phyloP scores from a whole-genome alignment of 805 yeast species.

The Starmerella scarabaei region DNA sequence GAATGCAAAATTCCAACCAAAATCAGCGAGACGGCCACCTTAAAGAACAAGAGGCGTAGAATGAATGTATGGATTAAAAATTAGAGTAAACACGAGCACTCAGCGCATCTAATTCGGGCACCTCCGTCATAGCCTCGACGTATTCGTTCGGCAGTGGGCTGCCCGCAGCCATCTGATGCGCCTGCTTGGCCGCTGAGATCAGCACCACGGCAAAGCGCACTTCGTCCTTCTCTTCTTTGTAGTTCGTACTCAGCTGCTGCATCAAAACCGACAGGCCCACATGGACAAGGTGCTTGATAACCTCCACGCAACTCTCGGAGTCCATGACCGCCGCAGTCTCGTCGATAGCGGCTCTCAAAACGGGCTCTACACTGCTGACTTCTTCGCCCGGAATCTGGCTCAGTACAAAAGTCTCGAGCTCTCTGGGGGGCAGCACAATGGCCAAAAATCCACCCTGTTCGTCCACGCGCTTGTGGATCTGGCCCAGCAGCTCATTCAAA shows the following conservation, averaged over 20 bases:
- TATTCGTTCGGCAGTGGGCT: conserved; percentile 33
- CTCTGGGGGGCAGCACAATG: conserved; percentile 39
- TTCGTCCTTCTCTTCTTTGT: conserved; percentile 2
- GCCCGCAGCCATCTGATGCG: conserved; percentile 41
- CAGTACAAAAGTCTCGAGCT: conserved; percentile 41
- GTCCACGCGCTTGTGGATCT: conserved; percentile 29
- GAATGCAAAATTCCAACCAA: no score
- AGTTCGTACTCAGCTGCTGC: conserved; percentile 26
- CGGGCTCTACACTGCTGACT: conserved; percentile 18
- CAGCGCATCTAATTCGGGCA: conserved; percentile 64
- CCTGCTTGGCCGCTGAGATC: conserved; percentile 56
- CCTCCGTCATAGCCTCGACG: conserved; percentile 35
- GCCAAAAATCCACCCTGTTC: conserved; percentile 20
- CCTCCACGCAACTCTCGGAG: conserved; percentile 30
- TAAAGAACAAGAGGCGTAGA: no score
- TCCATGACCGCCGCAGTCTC: conserved; percentile 34
- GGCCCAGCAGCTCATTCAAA: conserved; percentile 32
- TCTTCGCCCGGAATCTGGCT: conserved; percentile 32
- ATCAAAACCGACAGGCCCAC: conserved; percentile 38
- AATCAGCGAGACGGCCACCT: no score
- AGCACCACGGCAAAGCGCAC: conserved; percentile 55
- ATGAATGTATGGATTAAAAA: no score
- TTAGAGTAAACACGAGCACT: conserved; percentile 86
- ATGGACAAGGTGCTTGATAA: conserved; percentile 31
- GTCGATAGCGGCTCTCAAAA: conserved; percentile 29